These are phyloP conservation scores for Thozetella sp. DNA, from an alignment of 495 filamentous ascomycete genomes.

Conservation along the genomic window DNA sequence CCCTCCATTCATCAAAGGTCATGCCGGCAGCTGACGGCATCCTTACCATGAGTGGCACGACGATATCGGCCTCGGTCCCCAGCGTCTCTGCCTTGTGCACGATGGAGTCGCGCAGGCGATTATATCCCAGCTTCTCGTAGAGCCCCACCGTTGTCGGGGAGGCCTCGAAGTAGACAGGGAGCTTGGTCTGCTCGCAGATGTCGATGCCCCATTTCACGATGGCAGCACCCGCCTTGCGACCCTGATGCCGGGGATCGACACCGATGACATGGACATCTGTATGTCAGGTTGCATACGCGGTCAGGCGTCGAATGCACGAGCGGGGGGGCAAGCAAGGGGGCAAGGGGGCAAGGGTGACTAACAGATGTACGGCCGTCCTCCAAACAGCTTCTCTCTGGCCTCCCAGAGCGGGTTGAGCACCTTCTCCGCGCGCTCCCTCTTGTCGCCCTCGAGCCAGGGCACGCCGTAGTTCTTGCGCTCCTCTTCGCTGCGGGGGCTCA, in stretches of 20 bases:
- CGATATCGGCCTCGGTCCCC: conserved; percentile 21
- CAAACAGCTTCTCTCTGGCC: conserved; percentile 26
- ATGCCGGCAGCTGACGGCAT: conserved; percentile 25
- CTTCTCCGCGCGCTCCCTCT: conserved; percentile 24
- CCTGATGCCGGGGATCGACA: conserved; percentile 33
- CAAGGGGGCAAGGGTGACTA: conserved; percentile 3
- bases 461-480: conserved; percentile 29
- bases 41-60: conserved; percentile 24
- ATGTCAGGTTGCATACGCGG: background rate
- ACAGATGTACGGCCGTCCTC: conserved; percentile 25
- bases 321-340: background rate
- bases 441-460: conserved; percentile 26
- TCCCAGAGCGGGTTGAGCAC: conserved; percentile 26
- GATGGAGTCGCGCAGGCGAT: conserved; percentile 24
- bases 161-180: conserved; percentile 38
- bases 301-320: background rate
- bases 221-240: conserved; percentile 35
- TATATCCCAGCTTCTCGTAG: conserved; percentile 27
- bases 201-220: conserved; percentile 44
- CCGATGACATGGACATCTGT: conserved; percentile 30
- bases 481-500: conserved; percentile 17
- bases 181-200: conserved; percentile 32
- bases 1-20: conserved; percentile 26
- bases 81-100: conserved; percentile 28
- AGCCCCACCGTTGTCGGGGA: conserved; percentile 22